A percentile compares a stretch with the other conserved stretches of the same genome.
These are phyloP conservation scores for Eucalyptus polyanthemos DNA, from an alignment of 345 rosid species.

Conservation along the genomic window DNA sequence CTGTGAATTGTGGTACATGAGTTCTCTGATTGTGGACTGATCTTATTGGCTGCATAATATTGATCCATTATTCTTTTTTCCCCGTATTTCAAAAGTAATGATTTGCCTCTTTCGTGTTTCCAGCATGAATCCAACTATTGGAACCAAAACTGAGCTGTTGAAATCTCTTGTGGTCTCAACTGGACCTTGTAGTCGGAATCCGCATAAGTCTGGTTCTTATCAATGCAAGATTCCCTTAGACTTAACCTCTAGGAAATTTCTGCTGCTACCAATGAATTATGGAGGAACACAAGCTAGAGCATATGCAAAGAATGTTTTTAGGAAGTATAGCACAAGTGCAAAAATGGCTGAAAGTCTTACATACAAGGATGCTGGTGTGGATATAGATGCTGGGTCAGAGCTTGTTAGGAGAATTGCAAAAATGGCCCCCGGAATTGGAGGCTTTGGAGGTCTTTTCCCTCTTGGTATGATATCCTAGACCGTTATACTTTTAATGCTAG, in stretches of 20 bases:
- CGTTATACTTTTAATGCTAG: not conserved
- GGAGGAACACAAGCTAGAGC: not conserved
- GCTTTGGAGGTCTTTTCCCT: slow-evolving; percentile 87
- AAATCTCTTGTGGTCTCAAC: not conserved
- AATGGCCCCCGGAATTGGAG: slow-evolving; percentile 92
- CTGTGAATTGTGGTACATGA: not conserved
- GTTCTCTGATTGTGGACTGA: not conserved
- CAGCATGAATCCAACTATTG: not conserved
- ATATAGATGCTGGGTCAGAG: slow-evolving; percentile 88
- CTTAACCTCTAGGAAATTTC: not conserved
- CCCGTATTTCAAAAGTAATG: not conserved
- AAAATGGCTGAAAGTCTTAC: slow-evolving; percentile 26
- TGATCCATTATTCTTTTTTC: not conserved
- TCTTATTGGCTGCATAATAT: not conserved
- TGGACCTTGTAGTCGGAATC: not conserved
- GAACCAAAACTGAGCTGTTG: not conserved
- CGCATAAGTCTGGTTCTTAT: not conserved
- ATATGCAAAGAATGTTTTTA: not conserved
- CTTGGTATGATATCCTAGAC: slow-evolving; percentile 33
- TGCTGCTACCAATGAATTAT: not conserved
- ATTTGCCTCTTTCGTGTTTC: not conserved
- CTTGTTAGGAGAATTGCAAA: slow-evolving; percentile 76
- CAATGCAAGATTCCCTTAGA: not conserved
- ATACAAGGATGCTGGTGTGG: slow-evolving; percentile 85
- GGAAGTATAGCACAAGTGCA: not conserved